Conservation (phyloP, 768 basidiomycete species). For the Boletus huronensis region DNA sequence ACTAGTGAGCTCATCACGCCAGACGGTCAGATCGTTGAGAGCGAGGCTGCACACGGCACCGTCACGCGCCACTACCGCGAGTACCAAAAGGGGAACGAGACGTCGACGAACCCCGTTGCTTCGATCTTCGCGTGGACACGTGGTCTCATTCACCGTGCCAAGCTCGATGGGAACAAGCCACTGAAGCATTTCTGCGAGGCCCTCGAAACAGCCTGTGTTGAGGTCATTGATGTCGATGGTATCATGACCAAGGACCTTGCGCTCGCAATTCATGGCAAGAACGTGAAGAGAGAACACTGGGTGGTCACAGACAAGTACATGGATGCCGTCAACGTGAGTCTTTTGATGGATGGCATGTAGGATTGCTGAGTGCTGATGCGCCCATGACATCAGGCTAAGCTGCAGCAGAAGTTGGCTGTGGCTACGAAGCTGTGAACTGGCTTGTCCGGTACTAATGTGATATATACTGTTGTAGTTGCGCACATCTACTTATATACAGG, state of each 20-base stretch:
- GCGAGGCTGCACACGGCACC: conserved; percentile 96
- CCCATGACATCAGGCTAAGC: conserved; percentile 34
- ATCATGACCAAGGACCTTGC: conserved; percentile 98
- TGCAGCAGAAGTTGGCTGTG: conserved; percentile 42
- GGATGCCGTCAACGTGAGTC: conserved; percentile 84
- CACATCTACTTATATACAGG: conserved; percentile 13
- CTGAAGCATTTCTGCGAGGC: conserved; percentile 71
- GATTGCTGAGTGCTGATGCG: conserved; percentile 12
- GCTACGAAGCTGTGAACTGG: conserved; percentile 19
- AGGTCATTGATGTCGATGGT: conserved; percentile 86
- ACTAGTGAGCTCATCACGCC: conserved; percentile 93
- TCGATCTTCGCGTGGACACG: conserved; percentile 99
- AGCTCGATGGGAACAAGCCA: conserved; percentile 78
- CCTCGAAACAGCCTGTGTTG: conserved; percentile 84
- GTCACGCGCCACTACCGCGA: conserved; percentile 98
- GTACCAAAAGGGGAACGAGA: conserved; percentile 95
- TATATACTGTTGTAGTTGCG: conserved; percentile 9
- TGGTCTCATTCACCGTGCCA: conserved; percentile 88
- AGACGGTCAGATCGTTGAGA: conserved; percentile 88
- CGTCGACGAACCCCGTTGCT: conserved; percentile 97
- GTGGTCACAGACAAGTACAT: conserved; percentile 92
- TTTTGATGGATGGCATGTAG: neutral
- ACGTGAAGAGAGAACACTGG: conserved; percentile 93
- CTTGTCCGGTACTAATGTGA: conserved; percentile 3
- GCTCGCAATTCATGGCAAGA: conserved; percentile 87